Evolutionary conservation across 495 filamentous ascomycete species (phyloP), one percentile per base, ranked within the genome.

Genomic region (Cudoniella acicularis): DNA sequence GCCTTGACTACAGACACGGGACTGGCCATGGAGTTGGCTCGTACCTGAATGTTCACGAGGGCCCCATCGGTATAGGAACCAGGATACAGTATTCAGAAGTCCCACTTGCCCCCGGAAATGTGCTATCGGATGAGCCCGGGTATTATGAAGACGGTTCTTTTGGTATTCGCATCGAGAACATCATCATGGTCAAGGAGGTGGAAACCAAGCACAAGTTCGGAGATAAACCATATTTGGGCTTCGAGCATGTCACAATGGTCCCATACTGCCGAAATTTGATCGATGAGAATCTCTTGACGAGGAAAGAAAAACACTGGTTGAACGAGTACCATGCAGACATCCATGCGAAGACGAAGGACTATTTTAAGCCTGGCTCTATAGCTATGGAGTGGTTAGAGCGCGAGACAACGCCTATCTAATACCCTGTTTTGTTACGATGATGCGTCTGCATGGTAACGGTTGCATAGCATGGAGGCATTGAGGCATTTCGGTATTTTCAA

Each of bases 81-180:
- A 82, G 93, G 45, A 80, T 92, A 25, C 90, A 96, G 63, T 97
- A 93, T 69, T 86, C 89, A 9, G 95, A 99, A 64, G 94, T 98
- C 20, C 79, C 94, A 1, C 80, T 99, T 20, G 82, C 91, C 0
- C 77, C 87, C n/a, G 95, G 95, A 47, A 96, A 97, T 68, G 92
- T 98, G 45, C 83, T 97, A 59, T 96, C 92, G 2, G 87, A 96
- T 68, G 92, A 99, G 70, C 95, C 94, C 13, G 95, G 95, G 26
- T 99, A 92, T 75, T 99, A 99, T 73, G 95, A 98, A 73, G 95
- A 99, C 66, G 95, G 92, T 47, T 86, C 86, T 10, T 99, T 95
- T 67, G 95, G 95, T n/a, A 96, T 99, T 66, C 89, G 95, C 26
- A 98, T 97, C 66, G 95, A 99, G 75, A 98, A 90, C 80, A 77